phyloP scores from a whole-genome alignment of 345 rosid genomes.

The Acer yangbiense region DNA sequence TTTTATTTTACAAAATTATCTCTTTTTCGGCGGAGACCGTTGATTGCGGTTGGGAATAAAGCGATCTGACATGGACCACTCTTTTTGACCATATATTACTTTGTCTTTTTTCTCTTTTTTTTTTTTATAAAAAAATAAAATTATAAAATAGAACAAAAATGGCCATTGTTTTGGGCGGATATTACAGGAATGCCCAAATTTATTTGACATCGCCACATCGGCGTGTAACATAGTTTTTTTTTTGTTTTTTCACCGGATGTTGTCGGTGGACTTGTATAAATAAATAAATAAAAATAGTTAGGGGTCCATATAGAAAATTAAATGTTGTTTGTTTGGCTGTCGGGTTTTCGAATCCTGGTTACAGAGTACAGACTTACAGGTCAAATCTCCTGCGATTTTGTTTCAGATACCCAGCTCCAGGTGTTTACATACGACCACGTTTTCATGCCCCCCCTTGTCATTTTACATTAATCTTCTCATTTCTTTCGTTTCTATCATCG shows the following conservation, averaged over 20 bases:
- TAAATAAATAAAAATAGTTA: not conserved
- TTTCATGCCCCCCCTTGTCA: not conserved
- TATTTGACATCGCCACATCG: not conserved
- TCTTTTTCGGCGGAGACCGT: conserved; percentile 71
- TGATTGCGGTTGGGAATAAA: conserved; percentile 95
- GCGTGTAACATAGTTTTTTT: not conserved
- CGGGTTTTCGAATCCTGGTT: conserved; percentile 34
- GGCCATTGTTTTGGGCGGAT: not conserved
- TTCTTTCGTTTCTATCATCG: not conserved
- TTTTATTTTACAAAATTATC: conserved; percentile 10
- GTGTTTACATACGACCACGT: conserved; percentile 24
- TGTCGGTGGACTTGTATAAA: conserved; percentile 45
- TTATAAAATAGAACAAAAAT: not conserved
- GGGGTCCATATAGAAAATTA: conserved; percentile 16
- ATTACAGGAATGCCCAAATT: conserved; percentile 18
- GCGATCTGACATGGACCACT: conserved; percentile 51
- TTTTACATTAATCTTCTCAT: not conserved
- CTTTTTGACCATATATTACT: conserved; percentile 55
- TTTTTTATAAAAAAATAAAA: not conserved
- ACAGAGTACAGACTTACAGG: conserved; percentile 11
- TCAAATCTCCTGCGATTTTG: conserved; percentile 22
- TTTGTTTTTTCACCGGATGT: conserved; percentile 24
- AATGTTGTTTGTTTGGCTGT: conserved; percentile 40
- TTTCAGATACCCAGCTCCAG: conserved; percentile 6
- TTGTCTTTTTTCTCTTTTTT: conserved; percentile 29